Evolutionary conservation across 371 early-diverging fungal genomes (phyloP).

Genomic region (Mortierella sp.): DNA sequence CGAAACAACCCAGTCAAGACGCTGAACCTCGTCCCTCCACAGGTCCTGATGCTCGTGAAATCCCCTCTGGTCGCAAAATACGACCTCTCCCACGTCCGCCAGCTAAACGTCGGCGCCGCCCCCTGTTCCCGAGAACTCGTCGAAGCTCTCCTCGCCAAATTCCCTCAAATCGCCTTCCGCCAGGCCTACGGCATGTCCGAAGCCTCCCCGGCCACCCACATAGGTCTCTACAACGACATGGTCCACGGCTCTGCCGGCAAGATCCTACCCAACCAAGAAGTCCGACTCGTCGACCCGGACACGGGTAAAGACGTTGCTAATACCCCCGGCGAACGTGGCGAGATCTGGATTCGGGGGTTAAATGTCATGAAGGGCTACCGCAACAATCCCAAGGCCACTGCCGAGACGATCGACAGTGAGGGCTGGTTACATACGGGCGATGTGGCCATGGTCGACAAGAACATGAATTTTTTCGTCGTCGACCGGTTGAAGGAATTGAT

Average conservation of each 20-base stretch:
- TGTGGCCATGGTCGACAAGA: constrained; percentile 70
- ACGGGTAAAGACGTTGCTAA: constrained; percentile 59
- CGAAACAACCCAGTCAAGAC: constrained; percentile 61
- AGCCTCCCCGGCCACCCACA: constrained; percentile 55
- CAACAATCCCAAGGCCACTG: constrained; percentile 74
- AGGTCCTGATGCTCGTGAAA: constrained; percentile 71
- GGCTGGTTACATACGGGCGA: constrained; percentile 91
- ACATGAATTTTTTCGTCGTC: constrained; percentile 70
- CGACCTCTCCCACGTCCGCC: constrained; percentile 72
- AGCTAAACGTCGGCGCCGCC: constrained; percentile 83
- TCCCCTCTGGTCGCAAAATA: constrained; percentile 73
- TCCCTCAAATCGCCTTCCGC: constrained; percentile 64
- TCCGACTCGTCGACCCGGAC: constrained; percentile 42
- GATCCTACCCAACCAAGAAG: constrained; percentile 68
- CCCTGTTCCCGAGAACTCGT: constrained; percentile 76
- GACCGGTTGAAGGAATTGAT: constrained; percentile 85
- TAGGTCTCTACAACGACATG: constrained; percentile 10
- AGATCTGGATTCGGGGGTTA: constrained; percentile 83
- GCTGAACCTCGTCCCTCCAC: constrained; percentile 84
- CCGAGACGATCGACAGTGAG: constrained; percentile 71
- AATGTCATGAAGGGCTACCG: constrained; percentile 75
- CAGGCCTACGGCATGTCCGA: constrained; percentile 85
- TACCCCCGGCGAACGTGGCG: constrained; percentile 69
- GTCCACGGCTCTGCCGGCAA: constrained; percentile 74
- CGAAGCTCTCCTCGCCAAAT: constrained; percentile 60